Evolutionary conservation across 257 asterid species (phyloP).

Genomic region (Scutellaria barbata): DNA sequence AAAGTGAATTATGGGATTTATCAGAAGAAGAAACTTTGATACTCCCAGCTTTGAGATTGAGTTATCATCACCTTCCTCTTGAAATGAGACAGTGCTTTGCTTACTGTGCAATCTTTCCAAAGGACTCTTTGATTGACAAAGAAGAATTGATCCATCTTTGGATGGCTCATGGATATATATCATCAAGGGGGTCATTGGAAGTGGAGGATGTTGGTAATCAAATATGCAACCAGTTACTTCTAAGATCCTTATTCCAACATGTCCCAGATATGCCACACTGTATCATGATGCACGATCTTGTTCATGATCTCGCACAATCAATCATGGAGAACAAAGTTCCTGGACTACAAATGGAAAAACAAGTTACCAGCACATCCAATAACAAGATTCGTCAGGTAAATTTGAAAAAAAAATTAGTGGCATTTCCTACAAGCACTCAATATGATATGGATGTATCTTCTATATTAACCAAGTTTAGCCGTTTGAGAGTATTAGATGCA

Average conservation of each 20-base stretch:
- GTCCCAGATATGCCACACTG: conserved; percentile 18
- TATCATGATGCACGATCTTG: conserved; percentile 46
- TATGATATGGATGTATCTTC: too few species aligned
- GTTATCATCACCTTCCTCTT: conserved; percentile 44
- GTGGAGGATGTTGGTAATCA: conserved; percentile 38
- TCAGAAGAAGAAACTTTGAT: conserved; percentile 31
- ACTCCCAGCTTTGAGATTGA: conserved; percentile 37
- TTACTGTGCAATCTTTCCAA: conserved; percentile 42
- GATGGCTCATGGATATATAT: conserved; percentile 45
- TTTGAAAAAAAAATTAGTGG: not conserved
- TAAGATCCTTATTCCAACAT: conserved; percentile 33
- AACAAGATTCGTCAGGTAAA: not conserved
- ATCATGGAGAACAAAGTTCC: too few species aligned
- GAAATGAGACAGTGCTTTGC: conserved; percentile 41
- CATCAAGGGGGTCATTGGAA: conserved; percentile 19
- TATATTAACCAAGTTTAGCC: too few species aligned
- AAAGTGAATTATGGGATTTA: not conserved
- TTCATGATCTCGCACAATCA: not conserved
- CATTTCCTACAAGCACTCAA: conserved; percentile 27
- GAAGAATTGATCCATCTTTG: conserved; percentile 30
- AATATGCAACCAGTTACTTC: conserved; percentile 37
- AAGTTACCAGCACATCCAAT: not conserved
- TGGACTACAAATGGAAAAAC: too few species aligned
- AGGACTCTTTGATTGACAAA: conserved; percentile 10
- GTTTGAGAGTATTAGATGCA: too few species aligned